Evolutionary conservation across 2,329 filamentous ascomycete species (phyloP).

Genomic region (Pezicula carpinea): DNA sequence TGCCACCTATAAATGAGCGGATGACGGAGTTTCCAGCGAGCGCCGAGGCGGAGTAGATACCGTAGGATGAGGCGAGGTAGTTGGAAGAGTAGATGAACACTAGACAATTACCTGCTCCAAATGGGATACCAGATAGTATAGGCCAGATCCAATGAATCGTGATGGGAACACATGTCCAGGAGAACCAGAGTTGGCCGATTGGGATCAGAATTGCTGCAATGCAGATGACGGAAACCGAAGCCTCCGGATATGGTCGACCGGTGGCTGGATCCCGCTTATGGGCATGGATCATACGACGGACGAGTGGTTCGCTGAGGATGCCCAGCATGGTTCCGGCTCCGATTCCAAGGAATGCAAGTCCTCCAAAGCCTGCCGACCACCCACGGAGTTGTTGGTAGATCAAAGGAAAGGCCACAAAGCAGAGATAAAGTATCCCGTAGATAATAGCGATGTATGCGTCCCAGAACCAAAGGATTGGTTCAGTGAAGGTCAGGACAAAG

Average conservation of each 20-base stretch:
- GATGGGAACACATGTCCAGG: constrained; percentile 77
- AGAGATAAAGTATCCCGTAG: constrained; percentile 83
- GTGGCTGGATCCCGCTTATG: constrained; percentile 73
- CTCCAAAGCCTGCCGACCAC: constrained; percentile 69
- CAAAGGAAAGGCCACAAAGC: constrained; percentile 86
- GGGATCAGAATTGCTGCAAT: constrained; percentile 72
- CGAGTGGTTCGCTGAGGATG: constrained; percentile 63
- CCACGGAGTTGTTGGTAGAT: constrained; percentile 71
- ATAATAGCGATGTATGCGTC: constrained; percentile 68
- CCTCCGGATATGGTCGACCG: constrained; percentile 69
- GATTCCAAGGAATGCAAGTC: constrained; percentile 72
- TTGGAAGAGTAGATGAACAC: constrained; percentile 81
- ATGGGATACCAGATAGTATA: constrained; percentile 73
- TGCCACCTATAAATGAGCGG: constrained; percentile 69
- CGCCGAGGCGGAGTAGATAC: constrained; percentile 76
- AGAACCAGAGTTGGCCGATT: constrained; percentile 77
- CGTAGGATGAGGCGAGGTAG: constrained; percentile 75
- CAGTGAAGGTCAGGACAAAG: constrained; percentile 70
- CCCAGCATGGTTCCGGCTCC: constrained; percentile 59
- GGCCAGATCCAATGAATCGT: constrained; percentile 79
- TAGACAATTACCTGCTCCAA: constrained; percentile 70
- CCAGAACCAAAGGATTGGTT: constrained; percentile 75
- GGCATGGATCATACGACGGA: constrained; percentile 71
- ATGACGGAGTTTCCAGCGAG: constrained; percentile 76
- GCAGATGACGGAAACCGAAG: constrained; percentile 75